Evolutionary conservation across 805 yeast species (phyloP), one percentile per base, ranked within the genome.

Genomic region (Saccharomycopsis malanga): DNA sequence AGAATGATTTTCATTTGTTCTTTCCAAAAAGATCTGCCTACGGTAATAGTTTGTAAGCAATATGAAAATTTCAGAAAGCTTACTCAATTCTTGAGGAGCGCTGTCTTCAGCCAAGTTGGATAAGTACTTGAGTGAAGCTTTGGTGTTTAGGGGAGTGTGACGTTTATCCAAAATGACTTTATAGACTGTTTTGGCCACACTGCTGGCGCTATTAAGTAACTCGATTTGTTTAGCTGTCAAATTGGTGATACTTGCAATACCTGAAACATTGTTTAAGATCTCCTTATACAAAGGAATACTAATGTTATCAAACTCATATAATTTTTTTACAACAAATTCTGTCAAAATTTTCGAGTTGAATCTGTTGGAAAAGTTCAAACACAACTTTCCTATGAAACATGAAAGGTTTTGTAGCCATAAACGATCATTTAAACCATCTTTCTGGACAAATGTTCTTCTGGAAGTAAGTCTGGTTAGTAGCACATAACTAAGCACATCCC

Each of bases 361-460:
- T 2, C 62, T 55, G 53, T 62, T 49, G 32, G 77, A 67, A 67
- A 79, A 69, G 39, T 71, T 61, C 55, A 74, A 63, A 61, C 87
- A 75, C 3, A 88, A 64, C 46, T 82, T 79, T 0, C 95, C 95
- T 44, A 86, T 76, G 58, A 91, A 89, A 1, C 78, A 68, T 0
- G 95, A 75, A 27, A 91, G 68, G 20, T 95, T 83, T 56, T 83
- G 93, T 29, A 88, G 72, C 98, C 98, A 91, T 55, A 76, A 80
- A 22, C 83, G 70, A 48, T 85, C 89, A 56, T 79, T 78, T 47
- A 91, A 65, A 6, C 97, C 97, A 64, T 88, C 89, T 1, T 63
- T 69, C 61, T 87, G 95, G 27, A 81, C 67, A 20, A 81, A 72
- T 0, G 74, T 64, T 61, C 95, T 71, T n/a, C 81, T 82, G 0